Percentiles rank a stretch among this genome's conserved stretches.
These are phyloP conservation scores for Pisolithus tinctorius DNA, from an alignment of 768 basidiomycete genomes.

Conservation along the genomic window DNA sequence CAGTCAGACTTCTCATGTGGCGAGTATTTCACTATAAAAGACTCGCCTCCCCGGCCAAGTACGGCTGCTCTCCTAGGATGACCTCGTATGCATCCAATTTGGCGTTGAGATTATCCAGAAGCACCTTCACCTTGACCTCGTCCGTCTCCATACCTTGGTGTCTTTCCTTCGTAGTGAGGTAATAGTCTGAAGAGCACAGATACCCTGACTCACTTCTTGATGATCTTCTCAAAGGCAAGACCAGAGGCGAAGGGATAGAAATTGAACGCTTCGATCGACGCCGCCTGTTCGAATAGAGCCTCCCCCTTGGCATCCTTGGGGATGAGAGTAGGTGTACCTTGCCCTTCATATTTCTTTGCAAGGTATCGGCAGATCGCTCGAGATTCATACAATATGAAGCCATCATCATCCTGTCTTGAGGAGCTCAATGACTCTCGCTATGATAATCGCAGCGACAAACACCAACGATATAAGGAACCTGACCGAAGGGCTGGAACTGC, in stretches of 20 bases:
- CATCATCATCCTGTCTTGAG: constrained; percentile 41
- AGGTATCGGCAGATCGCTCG: constrained; percentile 29
- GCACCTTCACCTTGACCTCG: constrained; percentile 17
- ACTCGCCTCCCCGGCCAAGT: constrained; percentile 51
- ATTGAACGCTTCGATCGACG: constrained; percentile 23
- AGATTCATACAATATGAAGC: constrained; percentile 26
- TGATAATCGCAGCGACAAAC: background rate
- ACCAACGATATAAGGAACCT: constrained; percentile 25
- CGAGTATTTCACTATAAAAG: background rate
- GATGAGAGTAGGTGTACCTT: constrained; percentile 16
- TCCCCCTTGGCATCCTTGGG: constrained; percentile 9
- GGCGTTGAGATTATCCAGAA: constrained; percentile 20
- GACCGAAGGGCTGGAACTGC: constrained; percentile 28
- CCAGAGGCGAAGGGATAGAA: constrained; percentile 44
- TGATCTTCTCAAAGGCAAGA: constrained; percentile 42
- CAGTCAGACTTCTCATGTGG: background rate
- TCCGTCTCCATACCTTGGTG: constrained; percentile 16
- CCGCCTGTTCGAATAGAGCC: constrained; percentile 18
- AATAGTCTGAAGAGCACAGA: constrained; percentile 3
- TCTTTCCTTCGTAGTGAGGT: background rate
- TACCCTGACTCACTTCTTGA: constrained; percentile 36
- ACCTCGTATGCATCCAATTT: constrained; percentile 47
- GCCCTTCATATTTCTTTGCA: constrained; percentile 17
- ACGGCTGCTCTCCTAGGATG: constrained; percentile 46
- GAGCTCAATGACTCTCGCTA: background rate